Percentiles rank a stretch among this genome's conserved stretches.
Evolutionary conservation across 2,329 filamentous ascomycete genomes (phyloP).

Genomic region (Diaporthe caulivora): DNA sequence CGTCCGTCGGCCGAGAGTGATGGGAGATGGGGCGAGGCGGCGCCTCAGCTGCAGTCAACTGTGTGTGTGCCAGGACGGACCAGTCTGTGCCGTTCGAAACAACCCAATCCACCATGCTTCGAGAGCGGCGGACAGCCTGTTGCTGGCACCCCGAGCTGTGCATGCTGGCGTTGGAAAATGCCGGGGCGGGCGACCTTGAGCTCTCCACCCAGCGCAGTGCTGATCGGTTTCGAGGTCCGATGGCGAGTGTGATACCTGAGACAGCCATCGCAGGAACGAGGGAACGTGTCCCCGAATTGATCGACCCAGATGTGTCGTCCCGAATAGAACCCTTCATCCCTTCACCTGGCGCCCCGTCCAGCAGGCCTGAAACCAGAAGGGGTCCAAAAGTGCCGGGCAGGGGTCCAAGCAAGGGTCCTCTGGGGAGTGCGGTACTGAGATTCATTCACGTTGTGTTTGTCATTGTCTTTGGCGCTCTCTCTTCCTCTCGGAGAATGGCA

Average conservation of each 20-base stretch:
- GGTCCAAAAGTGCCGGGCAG: constrained; percentile 16
- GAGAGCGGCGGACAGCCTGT: background rate
- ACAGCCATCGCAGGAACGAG: background rate
- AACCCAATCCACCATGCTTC: background rate
- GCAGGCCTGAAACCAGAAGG: constrained; percentile 30
- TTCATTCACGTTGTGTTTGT: background rate
- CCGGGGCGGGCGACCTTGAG: background rate
- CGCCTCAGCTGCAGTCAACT: background rate
- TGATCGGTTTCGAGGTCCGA: constrained; percentile 15
- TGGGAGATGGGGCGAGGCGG: background rate
- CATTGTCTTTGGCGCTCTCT: background rate
- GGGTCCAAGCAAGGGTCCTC: constrained; percentile 8
- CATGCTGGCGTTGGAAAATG: background rate
- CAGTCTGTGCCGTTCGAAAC: background rate
- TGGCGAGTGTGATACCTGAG: constrained; percentile 12
- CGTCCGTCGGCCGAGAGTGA: constrained; percentile 19
- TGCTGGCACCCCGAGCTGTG: background rate
- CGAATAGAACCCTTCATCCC: constrained; percentile 24
- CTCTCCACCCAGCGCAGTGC: background rate
- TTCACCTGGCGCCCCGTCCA: background rate
- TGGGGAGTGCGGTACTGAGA: too few species aligned
- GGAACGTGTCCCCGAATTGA: background rate
- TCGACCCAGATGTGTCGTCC: constrained; percentile 16
- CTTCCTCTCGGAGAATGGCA: background rate
- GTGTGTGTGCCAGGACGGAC: background rate